Base-by-base conservation (phyloP, 1,139 yeast genomes). In the Candida neerlandica region DNA sequence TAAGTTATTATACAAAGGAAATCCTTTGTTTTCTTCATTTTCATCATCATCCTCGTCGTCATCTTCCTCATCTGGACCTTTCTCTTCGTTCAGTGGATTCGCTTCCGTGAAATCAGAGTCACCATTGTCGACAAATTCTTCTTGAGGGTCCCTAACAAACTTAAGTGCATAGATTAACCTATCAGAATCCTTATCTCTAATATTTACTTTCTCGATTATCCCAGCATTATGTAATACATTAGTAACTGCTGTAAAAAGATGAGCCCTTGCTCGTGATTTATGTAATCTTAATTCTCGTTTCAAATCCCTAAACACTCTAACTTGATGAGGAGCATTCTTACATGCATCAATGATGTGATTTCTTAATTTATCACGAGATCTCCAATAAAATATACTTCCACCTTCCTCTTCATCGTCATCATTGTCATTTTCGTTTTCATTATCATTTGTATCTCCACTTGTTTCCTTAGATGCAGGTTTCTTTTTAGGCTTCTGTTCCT, bases 301-400 rank as follows among this genome's bases (percentile, higher is more conserved):
- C 54, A 89, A 70, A 65, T 89, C 96, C 23, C 74, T 67, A 42
- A 84, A 76, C 23, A 87, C 85, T 39, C 96, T 77, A 18, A 89
- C 72, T 2, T 84, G 81, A 59, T 86, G 82, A 34, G 89, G 87
- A 0, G 96, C 92, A 1, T 66, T 65, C 55, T 84, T 83, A 12
- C 86, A 75, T 10, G 82, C 75, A 6, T 73, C 75, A 43, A 86
- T 79, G 1, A 89, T 78, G 45, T 61, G 58, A 40, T 62, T 63
- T 47, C 67, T 65, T 16, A 73, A 55, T 42, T 64, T 65, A 29
- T 57, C 54, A 6, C 69, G 67, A 52, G 73, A 73, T 48, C 75
- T 64, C 1, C 73, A 60, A 18, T 66, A 55, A 44, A 62, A 67
- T 41, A 68, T 68, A 9, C 60, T 58, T 37, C 70, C 58, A 46